Base-by-base conservation (phyloP, 2,329 filamentous ascomycete genomes). In the Trichoderma polysporum region DNA sequence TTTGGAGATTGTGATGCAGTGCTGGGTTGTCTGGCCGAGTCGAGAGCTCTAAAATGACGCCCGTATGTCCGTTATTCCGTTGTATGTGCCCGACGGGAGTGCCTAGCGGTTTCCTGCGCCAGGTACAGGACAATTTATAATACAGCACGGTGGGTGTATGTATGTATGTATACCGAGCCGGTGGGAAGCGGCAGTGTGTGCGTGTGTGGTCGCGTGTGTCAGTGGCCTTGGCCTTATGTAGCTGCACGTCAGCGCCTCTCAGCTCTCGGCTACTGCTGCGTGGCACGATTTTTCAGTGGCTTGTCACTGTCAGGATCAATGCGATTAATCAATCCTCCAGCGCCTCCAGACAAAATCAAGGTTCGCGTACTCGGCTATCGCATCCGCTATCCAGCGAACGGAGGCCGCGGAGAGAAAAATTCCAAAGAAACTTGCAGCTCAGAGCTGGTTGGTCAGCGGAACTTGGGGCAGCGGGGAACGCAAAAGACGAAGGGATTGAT, bases 61-160 rank as follows among this genome's bases (percentile, higher is more conserved):
- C 61, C 37, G 61, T 56, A 64, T 64, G 50, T 64, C 61, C 61
- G 61, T 64, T 64, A 64, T 64, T 64, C 61, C 61, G 61, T 56
- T 17, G 35, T 35, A 35, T n/a, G 47, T 25, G 61, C 37, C 50
- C 47, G 60, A 63, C 49, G 27, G 19, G 17, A 39, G 47, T 33
- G 35, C 47, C 59, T 62, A 54, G 60, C 35, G 22, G 58, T 53
- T 60, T 45, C 35, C 29, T n/a, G 37, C 25, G 60, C 60, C 60
- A 64, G 37, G 35, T 53, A 62, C 35, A 39, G 39, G 27, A 13
- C 35, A 56, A 56, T 64, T 64, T 56, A 56, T 64, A 64, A 64
- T 56, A 47, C 61, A 35, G 61, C 29, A 13, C 53, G 25, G 49
- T 33, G 35, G 37, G 27, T 50, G 49, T n/a, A n/a, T 41, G 39